Evolutionary conservation across 106 monocot genomes (phyloP).

Genomic region (Apostasia shenzhenica): DNA sequence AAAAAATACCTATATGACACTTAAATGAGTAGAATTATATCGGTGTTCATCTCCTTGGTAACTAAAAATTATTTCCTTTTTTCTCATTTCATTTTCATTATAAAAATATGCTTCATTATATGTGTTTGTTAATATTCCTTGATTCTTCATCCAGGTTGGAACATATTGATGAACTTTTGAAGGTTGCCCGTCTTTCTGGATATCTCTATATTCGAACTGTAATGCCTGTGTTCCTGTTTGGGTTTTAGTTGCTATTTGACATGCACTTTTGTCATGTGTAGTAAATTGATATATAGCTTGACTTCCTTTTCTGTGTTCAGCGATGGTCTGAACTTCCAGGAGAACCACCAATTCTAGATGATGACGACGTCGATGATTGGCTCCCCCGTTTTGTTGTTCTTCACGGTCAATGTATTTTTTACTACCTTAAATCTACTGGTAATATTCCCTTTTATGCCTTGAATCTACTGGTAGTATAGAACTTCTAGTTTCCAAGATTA

Average conservation of each 20-base stretch:
- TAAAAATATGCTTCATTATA: too few relatives aligned
- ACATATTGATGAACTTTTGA: conserved; percentile 86
- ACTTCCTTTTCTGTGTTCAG: conserved; percentile 21
- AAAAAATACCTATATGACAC: too few relatives aligned
- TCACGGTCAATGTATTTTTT: conserved; percentile 68
- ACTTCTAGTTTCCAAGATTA: too few relatives aligned
- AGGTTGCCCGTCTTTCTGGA: conserved; percentile 62
- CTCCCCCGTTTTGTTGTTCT: conserved; percentile 89
- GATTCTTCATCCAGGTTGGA: conserved; percentile 49
- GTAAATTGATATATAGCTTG: neutral
- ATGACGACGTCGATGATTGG: conserved; percentile 82
- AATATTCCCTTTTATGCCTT: neutral
- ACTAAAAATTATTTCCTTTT: too few relatives aligned
- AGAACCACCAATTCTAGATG: conserved; percentile 93
- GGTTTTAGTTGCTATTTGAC: neutral
- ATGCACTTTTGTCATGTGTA: neutral
- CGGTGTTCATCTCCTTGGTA: too few relatives aligned
- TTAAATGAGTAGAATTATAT: too few relatives aligned
- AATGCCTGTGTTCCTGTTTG: conserved; percentile 11
- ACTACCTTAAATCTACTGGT: conserved; percentile 87
- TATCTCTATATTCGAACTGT: conserved; percentile 86
- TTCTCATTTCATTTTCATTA: too few relatives aligned
- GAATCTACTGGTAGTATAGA: too few relatives aligned
- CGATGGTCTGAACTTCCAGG: conserved; percentile 89
- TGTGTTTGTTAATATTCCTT: neutral